Evolutionary conservation across 1,284 basidiomycete species (phyloP).

Genomic region (Austropuccinia psidii): DNA sequence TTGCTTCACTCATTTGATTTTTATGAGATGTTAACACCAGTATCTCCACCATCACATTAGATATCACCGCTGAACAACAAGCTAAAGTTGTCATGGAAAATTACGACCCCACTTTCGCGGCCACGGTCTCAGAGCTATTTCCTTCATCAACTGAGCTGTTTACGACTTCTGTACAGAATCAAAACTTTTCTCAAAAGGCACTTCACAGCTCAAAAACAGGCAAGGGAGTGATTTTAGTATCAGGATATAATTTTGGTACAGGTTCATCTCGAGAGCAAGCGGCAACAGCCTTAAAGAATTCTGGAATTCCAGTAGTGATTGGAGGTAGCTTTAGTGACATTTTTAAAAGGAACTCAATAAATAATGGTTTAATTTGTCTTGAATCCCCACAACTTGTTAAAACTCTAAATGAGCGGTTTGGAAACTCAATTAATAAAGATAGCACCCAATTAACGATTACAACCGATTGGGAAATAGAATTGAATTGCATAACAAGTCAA

Average conservation of each 20-base stretch:
- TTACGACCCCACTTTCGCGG: constrained; percentile 83
- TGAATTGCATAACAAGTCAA: constrained; percentile 57
- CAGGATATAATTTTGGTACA: constrained; percentile 98
- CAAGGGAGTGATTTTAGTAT: constrained; percentile 68
- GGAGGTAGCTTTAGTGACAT: constrained; percentile 98
- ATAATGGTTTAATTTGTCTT: constrained; percentile 92
- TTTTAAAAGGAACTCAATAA: constrained; percentile 98
- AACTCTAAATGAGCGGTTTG: constrained; percentile 69
- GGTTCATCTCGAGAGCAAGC: constrained; percentile 98
- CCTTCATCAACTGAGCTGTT: constrained; percentile 40
- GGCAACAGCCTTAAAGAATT: constrained; percentile 89
- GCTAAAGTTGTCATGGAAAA: constrained; percentile 96
- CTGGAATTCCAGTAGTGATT: constrained; percentile 85
- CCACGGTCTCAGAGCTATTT: constrained; percentile 60
- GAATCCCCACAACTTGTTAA: constrained; percentile 82
- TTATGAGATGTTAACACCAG: too few relatives aligned
- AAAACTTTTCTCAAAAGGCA: constrained; percentile 44
- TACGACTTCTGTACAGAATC: constrained; percentile 38
- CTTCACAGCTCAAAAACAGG: constrained; percentile 45
- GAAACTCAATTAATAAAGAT: constrained; percentile 57
- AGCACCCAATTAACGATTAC: constrained; percentile 70
- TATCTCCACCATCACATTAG: constrained; percentile 49
- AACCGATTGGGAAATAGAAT: constrained; percentile 62
- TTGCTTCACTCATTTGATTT: neutral
- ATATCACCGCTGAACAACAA: constrained; percentile 88